These are phyloP conservation scores for Xylariales sp. DNA, from an alignment of 2,329 filamentous ascomycete genomes.

Conservation along the genomic window DNA sequence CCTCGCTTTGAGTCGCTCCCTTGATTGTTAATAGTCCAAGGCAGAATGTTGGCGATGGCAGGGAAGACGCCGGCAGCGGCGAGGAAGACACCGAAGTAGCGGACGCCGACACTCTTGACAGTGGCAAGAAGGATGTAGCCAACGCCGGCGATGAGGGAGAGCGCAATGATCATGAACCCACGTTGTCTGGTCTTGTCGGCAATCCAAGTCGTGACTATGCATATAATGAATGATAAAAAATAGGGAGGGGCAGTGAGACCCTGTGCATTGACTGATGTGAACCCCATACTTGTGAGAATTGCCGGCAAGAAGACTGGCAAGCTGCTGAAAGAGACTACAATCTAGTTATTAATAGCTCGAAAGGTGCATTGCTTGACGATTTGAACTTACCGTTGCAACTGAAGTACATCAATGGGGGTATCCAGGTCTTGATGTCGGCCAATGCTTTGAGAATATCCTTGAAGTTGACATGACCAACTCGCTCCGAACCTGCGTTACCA, in stretches of 20 bases:
- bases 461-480: slow-evolving; percentile 40
- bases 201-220: slow-evolving; percentile 55
- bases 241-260: slow-evolving; percentile 69
- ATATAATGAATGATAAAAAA: slow-evolving; percentile 60
- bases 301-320: slow-evolving; percentile 62
- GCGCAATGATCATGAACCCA: slow-evolving; percentile 51
- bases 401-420: slow-evolving; percentile 38
- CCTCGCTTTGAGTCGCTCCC: slow-evolving; percentile 62
- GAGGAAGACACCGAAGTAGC: slow-evolving; percentile 39
- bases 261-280: slow-evolving; percentile 61
- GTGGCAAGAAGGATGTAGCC: slow-evolving; percentile 64
- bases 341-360: slow-evolving; percentile 36
- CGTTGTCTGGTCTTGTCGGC: slow-evolving; percentile 64
- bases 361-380: not conserved
- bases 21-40: slow-evolving; percentile 66
- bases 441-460: slow-evolving; percentile 44
- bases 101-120: slow-evolving; percentile 33
- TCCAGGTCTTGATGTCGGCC: slow-evolving; percentile 44
- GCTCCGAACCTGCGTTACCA: slow-evolving; percentile 42
- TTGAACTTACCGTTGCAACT: slow-evolving; percentile 33
- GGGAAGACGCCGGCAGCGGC: slow-evolving; percentile 62
- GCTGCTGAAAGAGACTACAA: slow-evolving; percentile 55
- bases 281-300: slow-evolving; percentile 63
- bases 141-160: slow-evolving; percentile 52
- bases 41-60: slow-evolving; percentile 62